Conservation (phyloP, 768 basidiomycete genomes). For the Mycena latifolia region DNA sequence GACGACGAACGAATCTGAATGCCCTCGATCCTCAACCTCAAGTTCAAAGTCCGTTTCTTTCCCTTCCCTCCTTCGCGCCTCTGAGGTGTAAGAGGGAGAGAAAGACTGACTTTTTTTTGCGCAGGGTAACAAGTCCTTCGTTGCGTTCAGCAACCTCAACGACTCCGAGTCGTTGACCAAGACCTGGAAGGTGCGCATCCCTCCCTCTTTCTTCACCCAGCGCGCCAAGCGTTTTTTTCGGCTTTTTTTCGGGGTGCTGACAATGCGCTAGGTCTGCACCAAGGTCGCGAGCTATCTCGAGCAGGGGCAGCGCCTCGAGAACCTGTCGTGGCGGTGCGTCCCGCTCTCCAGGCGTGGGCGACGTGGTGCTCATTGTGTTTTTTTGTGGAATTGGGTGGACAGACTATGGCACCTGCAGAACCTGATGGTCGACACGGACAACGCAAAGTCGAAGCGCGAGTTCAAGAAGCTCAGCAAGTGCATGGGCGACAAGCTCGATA, state of each 20-base stretch:
- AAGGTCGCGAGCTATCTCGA: constrained; percentile 93
- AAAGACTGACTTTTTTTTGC: no score
- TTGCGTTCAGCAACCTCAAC: constrained; percentile 90
- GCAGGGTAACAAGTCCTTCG: constrained; percentile 95
- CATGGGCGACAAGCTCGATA: constrained; percentile 94
- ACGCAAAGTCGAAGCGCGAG: constrained; percentile 89
- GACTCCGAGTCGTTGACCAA: constrained; percentile 88
- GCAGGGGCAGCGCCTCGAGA: constrained; percentile 92
- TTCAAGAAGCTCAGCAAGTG: constrained; percentile 90
- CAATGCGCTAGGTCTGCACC: constrained; percentile 76
- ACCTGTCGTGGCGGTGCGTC: constrained; percentile 75
- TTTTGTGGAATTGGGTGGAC: no score
- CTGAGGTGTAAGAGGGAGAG: no score
- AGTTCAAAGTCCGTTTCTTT: constrained; percentile 60
- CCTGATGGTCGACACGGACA: constrained; percentile 92
- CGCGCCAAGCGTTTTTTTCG: neutral
- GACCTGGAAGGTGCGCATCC: constrained; percentile 82
- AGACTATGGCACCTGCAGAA: constrained; percentile 94
- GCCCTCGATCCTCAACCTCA: constrained; percentile 75
- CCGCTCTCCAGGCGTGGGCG: no score
- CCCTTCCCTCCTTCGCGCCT: no score
- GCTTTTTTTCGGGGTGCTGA: neutral
- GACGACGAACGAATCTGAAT: no score
- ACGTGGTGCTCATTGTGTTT: no score
- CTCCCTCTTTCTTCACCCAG: neutral